Base-by-base conservation (phyloP, 2,329 filamentous ascomycete genomes). In the Penicillium brevicompactum region DNA sequence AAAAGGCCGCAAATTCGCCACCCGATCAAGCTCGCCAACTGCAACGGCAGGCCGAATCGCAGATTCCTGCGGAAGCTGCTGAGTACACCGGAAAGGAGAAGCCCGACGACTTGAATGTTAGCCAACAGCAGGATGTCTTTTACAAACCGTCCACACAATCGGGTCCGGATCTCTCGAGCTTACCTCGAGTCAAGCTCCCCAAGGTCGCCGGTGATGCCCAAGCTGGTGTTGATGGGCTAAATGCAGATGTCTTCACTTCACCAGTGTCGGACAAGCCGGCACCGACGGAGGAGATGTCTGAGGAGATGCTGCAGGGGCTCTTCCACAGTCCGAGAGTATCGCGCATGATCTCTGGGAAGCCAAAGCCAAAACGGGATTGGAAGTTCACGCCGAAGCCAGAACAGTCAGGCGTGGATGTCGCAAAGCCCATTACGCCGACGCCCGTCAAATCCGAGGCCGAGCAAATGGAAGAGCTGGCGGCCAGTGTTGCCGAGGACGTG, bases 281-380 rank as follows among this genome's bases (percentile, higher is more conserved):
- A 4, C 64, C 70, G 32, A 70, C 74, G 48, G 68, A 78, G 16
- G 76, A 81, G n/a, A 56, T 81, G 14, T 78, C 84, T 4, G 82
- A 85, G 50, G 84, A 82, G 45, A 76, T 87, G 64, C 80, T 87
- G 64, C 80, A 81, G 5, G 81, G 85, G 60, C 70, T 88, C 0
- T 89, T 89, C 65, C 82, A 83, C 53, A 88, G 82, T 51, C 81
- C 80, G 3, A 79, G 78, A 51, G 81, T 87, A 18, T 82, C 84
- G 27, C 79, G 74, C 56, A 76, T 84, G 69, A 72, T 88, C 13
- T 79, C 82, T 30, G 76, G 76, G 30, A 77, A 80, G 58, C 70
- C 58, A 34, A 59, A 57, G 10, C 52, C 59, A 11, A 60, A 58
- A 43, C 49, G 49, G 24, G 57, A 62, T 6, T 63, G 61, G 61